phyloP scores from a whole-genome alignment of 345 rosid species.

The Raphanus raphanistrum region DNA sequence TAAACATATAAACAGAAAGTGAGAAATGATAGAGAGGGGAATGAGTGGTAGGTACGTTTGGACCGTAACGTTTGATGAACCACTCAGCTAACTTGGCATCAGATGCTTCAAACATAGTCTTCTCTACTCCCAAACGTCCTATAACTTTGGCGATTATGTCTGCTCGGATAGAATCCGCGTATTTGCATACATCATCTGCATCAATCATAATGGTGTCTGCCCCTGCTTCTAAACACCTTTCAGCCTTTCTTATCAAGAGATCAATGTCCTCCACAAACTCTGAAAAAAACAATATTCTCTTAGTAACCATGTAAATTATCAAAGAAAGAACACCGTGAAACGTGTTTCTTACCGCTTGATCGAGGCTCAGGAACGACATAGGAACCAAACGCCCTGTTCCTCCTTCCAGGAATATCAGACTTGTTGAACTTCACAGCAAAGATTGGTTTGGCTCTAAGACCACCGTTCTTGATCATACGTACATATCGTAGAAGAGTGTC shows the following conservation, averaged over 20 bases:
- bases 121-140: conserved; percentile 85
- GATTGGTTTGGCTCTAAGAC: conserved; percentile 81
- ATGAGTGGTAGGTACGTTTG: conserved; percentile 52
- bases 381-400: conserved; percentile 76
- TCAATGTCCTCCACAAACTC: conserved; percentile 80
- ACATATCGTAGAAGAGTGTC: conserved; percentile 82
- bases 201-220: conserved; percentile 95
- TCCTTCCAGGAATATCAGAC: conserved; percentile 64
- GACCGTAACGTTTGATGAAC: conserved; percentile 78
- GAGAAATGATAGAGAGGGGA: neutral
- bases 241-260: conserved; percentile 86
- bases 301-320: neutral
- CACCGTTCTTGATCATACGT: conserved; percentile 73
- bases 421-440: conserved; percentile 72
- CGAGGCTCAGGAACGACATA: conserved; percentile 67
- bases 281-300: conserved; percentile 15
- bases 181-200: conserved; percentile 80
- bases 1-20: conserved; percentile 1
- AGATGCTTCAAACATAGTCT: conserved; percentile 92
- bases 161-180: conserved; percentile 63
- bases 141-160: conserved; percentile 78
- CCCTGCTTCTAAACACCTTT: conserved; percentile 94
- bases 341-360: conserved; percentile 55
- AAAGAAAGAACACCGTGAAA: neutral
- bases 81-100: conserved; percentile 72